Base-by-base conservation (phyloP, 371 early-diverging fungal species). In the Apophysomyces ossiformis region DNA sequence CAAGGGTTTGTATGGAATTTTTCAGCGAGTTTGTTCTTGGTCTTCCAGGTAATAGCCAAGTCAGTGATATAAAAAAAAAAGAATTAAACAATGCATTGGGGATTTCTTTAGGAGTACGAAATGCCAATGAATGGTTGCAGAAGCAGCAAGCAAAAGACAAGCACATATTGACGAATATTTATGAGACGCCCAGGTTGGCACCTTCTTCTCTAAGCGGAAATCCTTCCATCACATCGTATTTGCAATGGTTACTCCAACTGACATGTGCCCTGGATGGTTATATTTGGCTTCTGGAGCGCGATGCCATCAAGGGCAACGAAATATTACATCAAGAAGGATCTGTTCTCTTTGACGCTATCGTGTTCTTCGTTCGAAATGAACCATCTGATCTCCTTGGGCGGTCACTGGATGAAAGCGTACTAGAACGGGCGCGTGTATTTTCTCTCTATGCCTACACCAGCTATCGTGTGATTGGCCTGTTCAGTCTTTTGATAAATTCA, bases 1-100 rank as follows among this genome's bases (percentile, higher is more conserved):
- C 91, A 1, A 87, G 78, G 47, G 71, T 77, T 5, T 91, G 92
- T 68, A 81, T 90, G 63, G 74, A 70, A 1, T 75, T 81, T 44
- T 79, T 79, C 47, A 41, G 58, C 9, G 79, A 81, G 37, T 81
- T 84, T 61, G 81, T 79, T 0, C 54, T 36, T 13, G 47, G 50
- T 13, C 35, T 71, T 15, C 73, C 72, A 54, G 69, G 69, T 63
- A 58, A 61, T 26, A 41, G 41, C 13, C 13, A 12, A 2, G 26
- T 13, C 1, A 32, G 11, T 37, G 60, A n/a, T 43, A 4, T 56
- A 8, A 16, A 32, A 38, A 35, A 41, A 12, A 16, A 13, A 32
- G 13, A 41, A 8, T 4, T 5, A 45, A 56, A 26, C 32, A 26
- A 26, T 26, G 32, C 2, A 2, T 26, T 26, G 32, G 32, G 32